These are phyloP conservation scores for Trichoderma sp. DNA, from an alignment of 2,329 filamentous ascomycete species.

Conservation along the genomic window DNA sequence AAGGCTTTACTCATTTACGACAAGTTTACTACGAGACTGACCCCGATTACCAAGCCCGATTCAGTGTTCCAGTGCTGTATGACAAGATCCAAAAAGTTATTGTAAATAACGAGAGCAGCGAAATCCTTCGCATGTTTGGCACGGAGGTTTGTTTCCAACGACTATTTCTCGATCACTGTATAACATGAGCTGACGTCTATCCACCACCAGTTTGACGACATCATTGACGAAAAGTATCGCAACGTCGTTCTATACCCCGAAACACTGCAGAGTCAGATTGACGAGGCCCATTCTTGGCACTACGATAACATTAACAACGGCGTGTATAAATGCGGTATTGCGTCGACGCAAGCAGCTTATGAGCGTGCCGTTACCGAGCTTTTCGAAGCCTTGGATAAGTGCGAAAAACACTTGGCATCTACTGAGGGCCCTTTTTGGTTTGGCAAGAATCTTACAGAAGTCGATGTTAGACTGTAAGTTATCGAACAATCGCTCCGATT, in stretches of 20 bases:
- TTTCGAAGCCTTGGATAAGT: constrained; percentile 71
- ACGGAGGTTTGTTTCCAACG: constrained; percentile 52
- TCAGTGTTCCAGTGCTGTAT: constrained; percentile 83
- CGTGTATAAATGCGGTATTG: constrained; percentile 75
- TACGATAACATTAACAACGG: constrained; percentile 70
- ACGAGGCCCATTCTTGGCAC: constrained; percentile 74
- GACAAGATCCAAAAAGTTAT: constrained; percentile 72
- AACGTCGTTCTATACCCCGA: constrained; percentile 65
- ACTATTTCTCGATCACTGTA: not conserved
- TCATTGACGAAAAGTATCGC: constrained; percentile 58
- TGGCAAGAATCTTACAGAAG: constrained; percentile 72
- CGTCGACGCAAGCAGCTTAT: constrained; percentile 77
- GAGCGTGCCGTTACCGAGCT: constrained; percentile 66
- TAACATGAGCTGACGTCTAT: not conserved
- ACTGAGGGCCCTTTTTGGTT: constrained; percentile 65
- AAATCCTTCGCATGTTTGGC: constrained; percentile 89
- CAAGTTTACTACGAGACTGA: constrained; percentile 76
- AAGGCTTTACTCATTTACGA: constrained; percentile 64
- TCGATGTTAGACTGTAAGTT: constrained; percentile 66
- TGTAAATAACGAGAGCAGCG: constrained; percentile 85
- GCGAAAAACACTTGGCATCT: constrained; percentile 64
- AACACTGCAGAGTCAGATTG: constrained; percentile 62
- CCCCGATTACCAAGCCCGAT: constrained; percentile 69
- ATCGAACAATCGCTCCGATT: not conserved
- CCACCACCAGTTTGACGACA: constrained; percentile 60